Evolutionary conservation across 805 yeast genomes (phyloP).

Genomic region (Scheffersomyces coipomensis): DNA sequence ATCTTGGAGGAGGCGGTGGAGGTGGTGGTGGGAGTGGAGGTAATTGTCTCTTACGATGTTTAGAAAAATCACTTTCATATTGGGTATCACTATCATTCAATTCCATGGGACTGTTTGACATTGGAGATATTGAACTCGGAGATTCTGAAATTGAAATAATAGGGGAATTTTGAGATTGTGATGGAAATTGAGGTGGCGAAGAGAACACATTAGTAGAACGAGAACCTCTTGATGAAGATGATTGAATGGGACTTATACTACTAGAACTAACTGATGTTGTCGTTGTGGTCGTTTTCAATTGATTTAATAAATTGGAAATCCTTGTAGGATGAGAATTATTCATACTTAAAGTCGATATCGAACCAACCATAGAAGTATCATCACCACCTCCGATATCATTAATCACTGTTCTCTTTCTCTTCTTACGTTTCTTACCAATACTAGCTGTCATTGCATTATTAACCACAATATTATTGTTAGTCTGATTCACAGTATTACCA

Average conservation of each 20-base stretch:
- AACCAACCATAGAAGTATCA: no score
- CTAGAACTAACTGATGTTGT: background rate
- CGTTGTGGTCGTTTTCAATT: slow-evolving; percentile 16
- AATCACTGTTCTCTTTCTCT: slow-evolving; percentile 8
- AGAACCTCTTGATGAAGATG: background rate
- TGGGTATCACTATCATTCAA: slow-evolving; percentile 10
- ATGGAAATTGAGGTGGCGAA: background rate
- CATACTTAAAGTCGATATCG: no score
- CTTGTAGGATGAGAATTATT: slow-evolving; percentile 7
- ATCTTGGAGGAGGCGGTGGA: background rate
- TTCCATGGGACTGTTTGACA: slow-evolving; percentile 9
- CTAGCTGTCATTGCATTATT: background rate
- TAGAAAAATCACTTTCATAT: slow-evolving; percentile 5
- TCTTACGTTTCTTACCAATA: background rate
- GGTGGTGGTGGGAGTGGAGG: background rate
- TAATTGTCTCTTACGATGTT: background rate
- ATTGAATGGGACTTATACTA: no score
- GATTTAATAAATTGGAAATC: slow-evolving; percentile 20
- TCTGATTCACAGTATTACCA: background rate
- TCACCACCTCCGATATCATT: no score
- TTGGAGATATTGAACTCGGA: slow-evolving; percentile 7
- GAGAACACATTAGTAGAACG: background rate
- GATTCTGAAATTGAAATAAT: slow-evolving; percentile 5
- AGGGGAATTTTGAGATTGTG: background rate
- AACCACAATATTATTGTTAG: no score